These are phyloP conservation scores for Sporisorium graminicola DNA, from an alignment of 1,284 basidiomycete species.

Conservation along the genomic window DNA sequence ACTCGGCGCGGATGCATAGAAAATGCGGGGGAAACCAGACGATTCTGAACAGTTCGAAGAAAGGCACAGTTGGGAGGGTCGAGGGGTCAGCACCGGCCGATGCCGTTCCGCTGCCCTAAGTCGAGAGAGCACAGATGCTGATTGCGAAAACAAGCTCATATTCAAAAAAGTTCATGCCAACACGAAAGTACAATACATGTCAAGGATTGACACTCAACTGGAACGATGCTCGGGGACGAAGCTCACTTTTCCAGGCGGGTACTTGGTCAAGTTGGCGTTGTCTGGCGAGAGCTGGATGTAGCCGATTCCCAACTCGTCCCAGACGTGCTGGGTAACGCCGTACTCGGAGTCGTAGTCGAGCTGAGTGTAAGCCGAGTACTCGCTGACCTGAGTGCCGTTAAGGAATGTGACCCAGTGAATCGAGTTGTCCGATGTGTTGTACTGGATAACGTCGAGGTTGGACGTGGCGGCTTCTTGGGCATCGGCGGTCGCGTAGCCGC, in stretches of 20 bases:
- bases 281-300: background rate
- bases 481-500: conserved; percentile 7
- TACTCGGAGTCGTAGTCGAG: conserved; percentile 22
- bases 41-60: no score
- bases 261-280: conserved; percentile 27
- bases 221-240: conserved; percentile 14
- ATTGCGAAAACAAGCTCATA: no score
- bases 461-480: background rate
- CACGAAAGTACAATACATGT: no score
- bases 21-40: no score
- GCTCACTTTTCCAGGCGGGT: conserved; percentile 28
- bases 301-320: conserved; percentile 17
- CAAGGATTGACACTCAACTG: no score
- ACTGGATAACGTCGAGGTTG: conserved; percentile 10
- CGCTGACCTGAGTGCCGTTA: background rate
- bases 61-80: no score
- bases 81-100: no score
- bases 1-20: no score
- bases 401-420: conserved; percentile 13
- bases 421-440: conserved; percentile 16
- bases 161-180: no score
- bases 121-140: no score
- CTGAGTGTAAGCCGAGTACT: conserved; percentile 22
- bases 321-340: conserved; percentile 27
- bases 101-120: no score